Evolutionary conservation across 2,329 filamentous ascomycete species (phyloP).

Genomic region (Ophiostoma fasciatum): DNA sequence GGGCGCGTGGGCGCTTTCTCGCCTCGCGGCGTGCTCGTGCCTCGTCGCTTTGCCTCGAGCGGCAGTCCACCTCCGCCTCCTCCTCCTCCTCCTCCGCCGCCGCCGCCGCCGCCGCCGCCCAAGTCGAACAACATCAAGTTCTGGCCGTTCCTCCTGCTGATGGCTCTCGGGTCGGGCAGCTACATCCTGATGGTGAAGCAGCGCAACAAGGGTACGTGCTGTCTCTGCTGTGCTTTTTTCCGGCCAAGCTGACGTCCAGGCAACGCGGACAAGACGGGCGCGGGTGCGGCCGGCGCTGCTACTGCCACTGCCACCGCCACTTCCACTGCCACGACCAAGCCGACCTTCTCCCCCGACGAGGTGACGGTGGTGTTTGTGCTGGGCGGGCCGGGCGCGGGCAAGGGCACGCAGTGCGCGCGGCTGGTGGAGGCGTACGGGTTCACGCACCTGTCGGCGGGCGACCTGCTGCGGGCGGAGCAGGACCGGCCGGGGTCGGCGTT

Average conservation of each 20-base stretch:
- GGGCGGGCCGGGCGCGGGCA: constrained; percentile 87
- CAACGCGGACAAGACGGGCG: not conserved
- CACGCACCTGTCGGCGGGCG: constrained; percentile 83
- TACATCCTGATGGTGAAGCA: constrained; percentile 36
- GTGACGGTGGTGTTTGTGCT: constrained; percentile 96
- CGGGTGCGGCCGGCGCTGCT: too few relatives aligned
- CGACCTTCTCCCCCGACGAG: constrained; percentile 59
- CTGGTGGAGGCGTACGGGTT: constrained; percentile 82
- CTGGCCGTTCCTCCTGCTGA: constrained; percentile 40
- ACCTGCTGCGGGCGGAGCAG: constrained; percentile 88
- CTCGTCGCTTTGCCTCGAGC: constrained; percentile 4
- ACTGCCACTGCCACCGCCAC: not conserved
- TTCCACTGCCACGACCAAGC: constrained; percentile 18
- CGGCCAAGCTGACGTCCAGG: not conserved
- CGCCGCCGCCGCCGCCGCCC: constrained; percentile 9
- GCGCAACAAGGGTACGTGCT: constrained; percentile 15
- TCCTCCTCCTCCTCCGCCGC: constrained; percentile 1
- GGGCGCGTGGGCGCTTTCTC: too few relatives aligned
- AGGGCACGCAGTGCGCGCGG: constrained; percentile 87
- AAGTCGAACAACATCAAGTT: constrained; percentile 30
- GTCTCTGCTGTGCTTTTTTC: not conserved
- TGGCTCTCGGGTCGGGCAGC: constrained; percentile 30
- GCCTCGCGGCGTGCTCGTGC: too few relatives aligned
- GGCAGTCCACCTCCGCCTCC: not conserved
- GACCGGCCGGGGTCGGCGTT: constrained; percentile 74